Percentiles rank a stretch among this genome's conserved stretches.
Conservation (phyloP, 345 rosid species). For the Lepidium sativum region DNA sequence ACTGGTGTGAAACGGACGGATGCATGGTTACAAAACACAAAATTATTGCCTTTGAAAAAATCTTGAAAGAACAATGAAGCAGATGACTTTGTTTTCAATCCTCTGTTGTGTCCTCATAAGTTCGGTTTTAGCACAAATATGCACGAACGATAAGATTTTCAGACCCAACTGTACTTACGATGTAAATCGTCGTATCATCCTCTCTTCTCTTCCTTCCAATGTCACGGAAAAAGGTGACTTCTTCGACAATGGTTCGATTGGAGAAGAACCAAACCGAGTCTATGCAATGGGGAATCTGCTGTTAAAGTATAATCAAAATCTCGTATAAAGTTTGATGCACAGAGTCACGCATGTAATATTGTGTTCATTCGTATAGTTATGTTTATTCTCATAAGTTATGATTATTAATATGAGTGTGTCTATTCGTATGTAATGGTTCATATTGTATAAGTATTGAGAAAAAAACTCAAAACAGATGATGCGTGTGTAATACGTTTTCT, state of each 20-base stretch:
- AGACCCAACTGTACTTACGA: constrained; percentile 13
- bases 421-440: too few species aligned
- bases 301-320: too few species aligned
- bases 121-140: constrained; percentile 11
- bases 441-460: too few species aligned
- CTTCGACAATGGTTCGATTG: constrained; percentile 19
- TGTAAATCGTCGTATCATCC: constrained; percentile 17
- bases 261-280: constrained; percentile 18
- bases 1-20: neutral
- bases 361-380: too few species aligned
- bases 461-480: too few species aligned
- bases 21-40: neutral
- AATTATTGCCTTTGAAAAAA: neutral
- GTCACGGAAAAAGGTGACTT: constrained; percentile 5
- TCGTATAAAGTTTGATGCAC: too few species aligned
- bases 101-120: constrained; percentile 10
- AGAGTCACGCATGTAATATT: too few species aligned
- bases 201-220: constrained; percentile 22
- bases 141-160: constrained; percentile 7
- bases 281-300: constrained; percentile 10
- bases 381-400: too few species aligned
- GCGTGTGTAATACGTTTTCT: too few species aligned
- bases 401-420: too few species aligned
- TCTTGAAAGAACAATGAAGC: neutral
- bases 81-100: neutral